Base-by-base conservation (phyloP, 208 protist species). In the Acanthamoeba quina region DNA sequence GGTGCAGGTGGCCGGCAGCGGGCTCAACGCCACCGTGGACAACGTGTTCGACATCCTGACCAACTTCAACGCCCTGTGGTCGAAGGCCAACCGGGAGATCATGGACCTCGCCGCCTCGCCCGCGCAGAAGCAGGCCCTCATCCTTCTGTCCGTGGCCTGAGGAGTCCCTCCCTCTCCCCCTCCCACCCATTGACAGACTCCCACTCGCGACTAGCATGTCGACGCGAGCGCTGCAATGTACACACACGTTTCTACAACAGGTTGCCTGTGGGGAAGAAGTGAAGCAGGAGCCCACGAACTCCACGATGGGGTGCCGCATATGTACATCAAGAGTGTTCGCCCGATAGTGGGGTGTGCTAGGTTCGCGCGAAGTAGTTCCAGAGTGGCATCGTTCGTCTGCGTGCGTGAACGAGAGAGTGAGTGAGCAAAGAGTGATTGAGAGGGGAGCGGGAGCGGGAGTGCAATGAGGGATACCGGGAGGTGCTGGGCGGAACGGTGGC, bases 81-180 rank as follows among this genome's bases (percentile, higher is more conserved):
- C 11, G 24, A 54, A 60, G 49, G 78, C 78, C 52, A 86, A 86
- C 49, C 10, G 26, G 47, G 78, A 86, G 49, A 62, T 86, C 41
- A 86, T 86, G 78, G 26, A 54, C n/a, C 78, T 86, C 11, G 31
- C 49, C 31, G 78, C 78, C 11, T 86, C 78, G 10, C 78, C 78
- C 29, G 24, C 44, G 0, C 78, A 86, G 49, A 86, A 86, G 78
- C 78, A 86, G 78, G 78, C 78, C 52, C 78, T 86, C 49, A n/a
- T 62, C 47, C 78, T 86, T n/a, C 49, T 86, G 31, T 54, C 41
- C 78, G 64, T 86, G 78, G 78, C 78, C 41, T 86, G 15, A 64
- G 52, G 17, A 26, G 19, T 62, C 21, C 56, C 56, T 6, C 19
- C 56, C 5, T 6, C 19, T n/a, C 56, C 5, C 26, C 19, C 19